Conservation (phyloP, 345 rosid genomes). For the rapeseed (Brassica napus) region Da-Ae NC_063452.1:64109501-64110000, state of each 20-base stretch:
- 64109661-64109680: neutral
- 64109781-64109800: neutral
- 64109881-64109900: neutral
- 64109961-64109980: neutral
- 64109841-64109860: neutral
- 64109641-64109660: neutral
- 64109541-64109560: slow-evolving; percentile 17
- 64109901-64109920: neutral
- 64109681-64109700: neutral
- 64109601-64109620: slow-evolving; percentile 18
- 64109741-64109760: neutral
- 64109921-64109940: neutral
- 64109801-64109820: neutral
- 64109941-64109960: neutral
- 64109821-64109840: neutral
- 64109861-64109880: neutral
- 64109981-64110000: neutral
- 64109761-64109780: neutral
- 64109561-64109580: slow-evolving; percentile 17
- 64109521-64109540: slow-evolving; percentile 16
- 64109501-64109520: slow-evolving; percentile 12
- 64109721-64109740: neutral
- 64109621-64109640: neutral
- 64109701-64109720: neutral
- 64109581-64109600: neutral